Conservation (phyloP, 1,139 yeast species). For the Suhomyces bribrorum region DNA sequence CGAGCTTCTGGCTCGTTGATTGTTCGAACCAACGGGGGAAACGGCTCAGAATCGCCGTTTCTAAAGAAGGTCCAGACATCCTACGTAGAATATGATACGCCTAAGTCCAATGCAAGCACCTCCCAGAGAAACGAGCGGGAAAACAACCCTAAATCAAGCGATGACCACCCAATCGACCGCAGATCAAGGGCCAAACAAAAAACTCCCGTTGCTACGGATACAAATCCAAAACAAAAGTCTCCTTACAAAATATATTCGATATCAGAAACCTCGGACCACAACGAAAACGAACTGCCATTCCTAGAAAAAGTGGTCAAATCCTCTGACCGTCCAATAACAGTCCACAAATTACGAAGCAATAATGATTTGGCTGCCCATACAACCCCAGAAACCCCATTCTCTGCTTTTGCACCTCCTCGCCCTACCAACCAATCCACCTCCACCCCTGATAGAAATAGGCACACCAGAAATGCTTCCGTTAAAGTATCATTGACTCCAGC, state of each 20-base stretch:
- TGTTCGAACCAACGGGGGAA: constrained; percentile 13
- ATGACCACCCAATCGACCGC: too few relatives aligned
- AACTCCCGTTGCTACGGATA: constrained; percentile 1
- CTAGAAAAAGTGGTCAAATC: constrained; percentile 14
- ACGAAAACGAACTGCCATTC: constrained; percentile 22
- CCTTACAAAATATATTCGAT: constrained; percentile 14
- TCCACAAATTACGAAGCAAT: constrained; percentile 17
- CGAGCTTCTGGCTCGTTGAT: constrained; percentile 28
- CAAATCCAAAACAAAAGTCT: too few relatives aligned
- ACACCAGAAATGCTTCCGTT: constrained; percentile 34
- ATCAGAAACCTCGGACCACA: constrained; percentile 10
- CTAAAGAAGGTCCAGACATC: constrained; percentile 25
- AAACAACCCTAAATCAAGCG: too few relatives aligned
- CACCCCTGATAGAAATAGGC: constrained; percentile 17
- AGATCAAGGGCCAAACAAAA: too few relatives aligned
- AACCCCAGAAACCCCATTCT: constrained; percentile 1
- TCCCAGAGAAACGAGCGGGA: too few relatives aligned
- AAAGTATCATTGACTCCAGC: constrained; percentile 57
- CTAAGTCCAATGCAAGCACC: not conserved
- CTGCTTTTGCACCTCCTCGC: constrained; percentile 1
- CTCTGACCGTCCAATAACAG: constrained; percentile 7
- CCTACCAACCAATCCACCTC: constrained; percentile 1
- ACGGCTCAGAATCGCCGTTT: constrained; percentile 28
- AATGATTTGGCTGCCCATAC: constrained; percentile 4
- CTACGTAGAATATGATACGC: constrained; percentile 15